Evolutionary conservation across 257 asterid species (phyloP).

Genomic region (Perilla frutescens): DNA sequence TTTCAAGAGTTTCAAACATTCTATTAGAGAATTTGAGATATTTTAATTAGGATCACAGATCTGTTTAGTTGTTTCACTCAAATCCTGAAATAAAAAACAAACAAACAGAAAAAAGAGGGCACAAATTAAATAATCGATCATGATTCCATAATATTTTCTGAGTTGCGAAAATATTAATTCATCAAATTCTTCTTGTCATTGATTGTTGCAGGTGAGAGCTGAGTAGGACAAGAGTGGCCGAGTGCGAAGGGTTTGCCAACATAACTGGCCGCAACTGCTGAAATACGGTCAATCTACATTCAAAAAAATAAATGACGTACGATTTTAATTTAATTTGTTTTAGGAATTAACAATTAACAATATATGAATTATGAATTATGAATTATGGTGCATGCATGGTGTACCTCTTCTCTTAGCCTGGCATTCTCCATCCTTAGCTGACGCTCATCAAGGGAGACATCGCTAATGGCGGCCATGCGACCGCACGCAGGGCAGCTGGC

Average conservation of each 20-base stretch:
- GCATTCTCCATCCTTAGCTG: slow-evolving; percentile 52
- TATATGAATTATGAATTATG: too few relatives aligned
- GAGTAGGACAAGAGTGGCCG: slow-evolving; percentile 5
- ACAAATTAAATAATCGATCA: neutral
- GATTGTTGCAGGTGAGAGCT: neutral
- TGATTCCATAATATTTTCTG: too few relatives aligned
- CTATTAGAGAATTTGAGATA: too few relatives aligned
- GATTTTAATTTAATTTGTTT: too few relatives aligned
- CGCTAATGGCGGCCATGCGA: slow-evolving; percentile 44
- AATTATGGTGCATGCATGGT: too few relatives aligned
- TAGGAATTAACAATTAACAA: too few relatives aligned
- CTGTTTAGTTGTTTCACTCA: too few relatives aligned
- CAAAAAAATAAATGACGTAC: neutral
- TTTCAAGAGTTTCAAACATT: too few relatives aligned
- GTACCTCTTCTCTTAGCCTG: slow-evolving; percentile 53
- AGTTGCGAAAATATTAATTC: neutral
- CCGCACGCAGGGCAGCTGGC: slow-evolving; percentile 56
- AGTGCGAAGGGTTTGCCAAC: slow-evolving; percentile 37
- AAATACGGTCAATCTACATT: slow-evolving; percentile 43
- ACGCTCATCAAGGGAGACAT: slow-evolving; percentile 51
- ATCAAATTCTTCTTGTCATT: neutral
- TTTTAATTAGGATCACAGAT: too few relatives aligned
- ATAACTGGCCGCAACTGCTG: slow-evolving; percentile 35
- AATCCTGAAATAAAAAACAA: too few relatives aligned
- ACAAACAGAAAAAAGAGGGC: neutral